Evolutionary conservation across 2,329 filamentous ascomycete genomes (phyloP).

Genomic region (Scedosporium dehoogii): DNA sequence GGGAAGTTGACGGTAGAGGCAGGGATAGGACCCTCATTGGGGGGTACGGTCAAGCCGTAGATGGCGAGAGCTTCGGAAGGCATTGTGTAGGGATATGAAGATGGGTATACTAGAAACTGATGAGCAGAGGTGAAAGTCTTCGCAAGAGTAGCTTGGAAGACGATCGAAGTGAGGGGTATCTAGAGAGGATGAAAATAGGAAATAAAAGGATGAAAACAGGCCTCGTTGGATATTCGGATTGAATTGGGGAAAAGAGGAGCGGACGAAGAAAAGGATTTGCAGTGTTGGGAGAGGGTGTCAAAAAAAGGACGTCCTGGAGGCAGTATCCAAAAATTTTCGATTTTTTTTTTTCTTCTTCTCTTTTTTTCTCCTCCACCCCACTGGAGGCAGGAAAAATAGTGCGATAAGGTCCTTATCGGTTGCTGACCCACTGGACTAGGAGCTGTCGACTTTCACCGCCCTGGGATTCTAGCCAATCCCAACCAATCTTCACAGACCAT

Average conservation of each 20-base stretch:
- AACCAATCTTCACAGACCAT: not conserved
- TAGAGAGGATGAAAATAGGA: not conserved
- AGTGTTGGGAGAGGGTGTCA: conserved; percentile 7
- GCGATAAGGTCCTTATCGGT: conserved; percentile 8
- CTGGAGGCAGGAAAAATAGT: not conserved
- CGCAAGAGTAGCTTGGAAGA: not conserved
- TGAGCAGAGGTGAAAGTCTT: not conserved
- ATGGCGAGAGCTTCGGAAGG: conserved; percentile 61
- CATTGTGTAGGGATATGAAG: conserved; percentile 29
- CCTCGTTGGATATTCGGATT: too few relatives aligned
- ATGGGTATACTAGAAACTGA: not conserved
- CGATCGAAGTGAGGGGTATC: not conserved
- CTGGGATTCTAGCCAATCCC: not conserved
- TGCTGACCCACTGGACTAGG: not conserved
- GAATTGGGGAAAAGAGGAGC: not conserved
- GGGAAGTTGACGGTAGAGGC: conserved; percentile 63
- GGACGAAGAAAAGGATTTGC: not conserved
- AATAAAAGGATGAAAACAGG: not conserved
- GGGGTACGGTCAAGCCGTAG: conserved; percentile 85
- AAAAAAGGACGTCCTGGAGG: conserved; percentile 2
- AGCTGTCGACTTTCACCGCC: conserved; percentile 2
- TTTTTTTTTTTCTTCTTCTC: conserved; percentile 13
- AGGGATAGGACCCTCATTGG: conserved; percentile 73
- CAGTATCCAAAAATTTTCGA: conserved; percentile 8
- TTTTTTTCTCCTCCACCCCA: conserved; percentile 6